Conservation (phyloP, 495 filamentous ascomycete species). For the Penicillium longicatenatum region DNA sequence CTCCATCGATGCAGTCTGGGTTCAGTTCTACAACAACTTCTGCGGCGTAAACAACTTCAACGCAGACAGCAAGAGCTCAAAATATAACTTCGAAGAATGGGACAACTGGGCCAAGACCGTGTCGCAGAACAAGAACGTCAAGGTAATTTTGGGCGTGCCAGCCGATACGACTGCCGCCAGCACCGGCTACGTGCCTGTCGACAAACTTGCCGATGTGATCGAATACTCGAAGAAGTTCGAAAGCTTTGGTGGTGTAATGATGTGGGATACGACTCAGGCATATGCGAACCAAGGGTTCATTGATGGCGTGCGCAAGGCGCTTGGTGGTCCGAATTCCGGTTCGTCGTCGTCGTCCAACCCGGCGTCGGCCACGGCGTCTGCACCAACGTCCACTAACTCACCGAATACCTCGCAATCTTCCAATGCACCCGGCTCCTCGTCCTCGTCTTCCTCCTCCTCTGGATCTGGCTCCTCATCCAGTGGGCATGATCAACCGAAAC, state of each 20-base stretch:
- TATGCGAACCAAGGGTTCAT: slow-evolving; percentile 62
- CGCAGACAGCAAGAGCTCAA: slow-evolving; percentile 49
- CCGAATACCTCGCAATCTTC: slow-evolving; percentile 28
- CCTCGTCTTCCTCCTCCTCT: slow-evolving; percentile 35
- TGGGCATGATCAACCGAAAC: slow-evolving; percentile 18
- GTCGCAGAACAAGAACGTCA: slow-evolving; percentile 62
- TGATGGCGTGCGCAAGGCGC: slow-evolving; percentile 34
- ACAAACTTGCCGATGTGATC: slow-evolving; percentile 49
- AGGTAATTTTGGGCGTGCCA: slow-evolving; percentile 67
- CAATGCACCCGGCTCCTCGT: slow-evolving; percentile 31
- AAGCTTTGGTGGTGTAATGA: slow-evolving; percentile 71
- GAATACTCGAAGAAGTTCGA: slow-evolving; percentile 52
- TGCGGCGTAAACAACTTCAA: slow-evolving; percentile 61
- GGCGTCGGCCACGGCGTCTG: slow-evolving; percentile 34
- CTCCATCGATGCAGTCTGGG: slow-evolving; percentile 63
- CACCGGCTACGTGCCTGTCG: slow-evolving; percentile 56
- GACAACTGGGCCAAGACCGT: slow-evolving; percentile 67
- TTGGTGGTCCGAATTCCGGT: slow-evolving; percentile 33
- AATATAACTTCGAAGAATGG: slow-evolving; percentile 72
- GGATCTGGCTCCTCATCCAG: slow-evolving; percentile 29
- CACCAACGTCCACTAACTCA: slow-evolving; percentile 34
- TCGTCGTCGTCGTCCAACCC: slow-evolving; percentile 33
- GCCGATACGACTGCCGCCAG: slow-evolving; percentile 59
- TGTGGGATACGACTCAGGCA: slow-evolving; percentile 69
- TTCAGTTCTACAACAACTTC: slow-evolving; percentile 78